Percentiles rank a stretch among this genome's conserved stretches.
These are phyloP conservation scores for Zalerion maritima DNA, from an alignment of 495 filamentous ascomycete species.

Conservation along the genomic window DNA sequence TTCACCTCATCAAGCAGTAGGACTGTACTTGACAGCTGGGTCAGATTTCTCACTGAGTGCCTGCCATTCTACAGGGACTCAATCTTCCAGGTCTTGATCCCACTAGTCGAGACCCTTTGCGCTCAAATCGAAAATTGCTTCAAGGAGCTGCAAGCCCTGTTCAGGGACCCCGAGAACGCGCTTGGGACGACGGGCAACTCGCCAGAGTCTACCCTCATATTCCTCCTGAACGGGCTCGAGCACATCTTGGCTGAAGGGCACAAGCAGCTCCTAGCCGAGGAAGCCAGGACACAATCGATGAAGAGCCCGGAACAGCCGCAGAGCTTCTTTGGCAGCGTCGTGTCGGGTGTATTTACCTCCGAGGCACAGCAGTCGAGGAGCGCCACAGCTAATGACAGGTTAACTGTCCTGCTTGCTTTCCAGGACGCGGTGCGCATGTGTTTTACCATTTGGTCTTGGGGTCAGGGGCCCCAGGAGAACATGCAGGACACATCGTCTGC, in stretches of 20 bases:
- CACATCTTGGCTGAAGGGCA: slow-evolving; percentile 78
- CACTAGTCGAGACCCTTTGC: slow-evolving; percentile 80
- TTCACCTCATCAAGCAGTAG: slow-evolving; percentile 63
- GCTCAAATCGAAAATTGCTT: slow-evolving; percentile 59
- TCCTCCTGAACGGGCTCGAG: slow-evolving; percentile 76
- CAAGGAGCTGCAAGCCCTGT: slow-evolving; percentile 40
- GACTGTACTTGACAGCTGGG: slow-evolving; percentile 77
- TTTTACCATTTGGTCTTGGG: slow-evolving; percentile 94
- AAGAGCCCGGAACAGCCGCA: slow-evolving; percentile 78
- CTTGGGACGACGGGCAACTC: slow-evolving; percentile 17
- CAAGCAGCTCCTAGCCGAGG: slow-evolving; percentile 63
- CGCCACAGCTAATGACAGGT: slow-evolving; percentile 74
- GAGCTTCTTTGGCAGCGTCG: slow-evolving; percentile 94
- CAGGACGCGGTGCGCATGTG: slow-evolving; percentile 87
- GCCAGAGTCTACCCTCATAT: slow-evolving; percentile 57
- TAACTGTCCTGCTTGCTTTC: slow-evolving; percentile 91
- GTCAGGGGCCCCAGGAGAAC: slow-evolving; percentile 39
- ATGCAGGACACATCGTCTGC: slow-evolving; percentile 51
- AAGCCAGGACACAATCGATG: slow-evolving; percentile 45
- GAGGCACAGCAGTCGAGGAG: slow-evolving; percentile 62
- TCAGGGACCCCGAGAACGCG: slow-evolving; percentile 25
- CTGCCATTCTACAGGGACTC: slow-evolving; percentile 67
- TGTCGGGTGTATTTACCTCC: slow-evolving; percentile 75
- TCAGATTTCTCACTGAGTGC: slow-evolving; percentile 69
- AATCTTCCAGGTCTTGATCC: slow-evolving; percentile 81